Percentiles rank a stretch among this genome's conserved stretches.
Conservation (phyloP, 441 rosid species). For the Euphorbia corollata region DNA sequence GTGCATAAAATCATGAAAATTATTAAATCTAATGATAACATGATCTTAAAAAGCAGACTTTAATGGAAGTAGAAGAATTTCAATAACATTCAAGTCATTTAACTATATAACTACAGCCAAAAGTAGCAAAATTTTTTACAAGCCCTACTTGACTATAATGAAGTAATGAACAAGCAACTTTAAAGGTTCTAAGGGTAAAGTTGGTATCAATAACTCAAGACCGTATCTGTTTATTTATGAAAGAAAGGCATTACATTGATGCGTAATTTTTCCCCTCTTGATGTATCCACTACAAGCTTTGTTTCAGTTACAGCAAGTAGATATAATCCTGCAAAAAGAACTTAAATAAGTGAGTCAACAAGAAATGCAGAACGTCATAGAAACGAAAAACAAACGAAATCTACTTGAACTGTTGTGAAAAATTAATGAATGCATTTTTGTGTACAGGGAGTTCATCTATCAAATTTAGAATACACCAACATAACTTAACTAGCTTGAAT, state of each 20-base stretch:
- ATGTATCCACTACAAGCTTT: constrained; percentile 83
- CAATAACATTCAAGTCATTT: too few relatives aligned
- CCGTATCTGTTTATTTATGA: background rate
- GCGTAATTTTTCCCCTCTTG: constrained; percentile 80
- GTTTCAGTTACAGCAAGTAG: constrained; percentile 77
- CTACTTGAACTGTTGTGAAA: background rate
- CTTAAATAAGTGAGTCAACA: background rate
- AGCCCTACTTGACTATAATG: constrained; percentile 3
- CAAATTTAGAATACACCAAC: background rate
- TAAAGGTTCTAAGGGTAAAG: background rate
- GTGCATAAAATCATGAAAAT: background rate
- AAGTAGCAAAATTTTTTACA: background rate
- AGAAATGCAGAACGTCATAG: background rate
- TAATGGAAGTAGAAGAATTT: background rate
- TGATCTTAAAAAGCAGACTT: background rate
- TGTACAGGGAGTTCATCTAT: background rate
- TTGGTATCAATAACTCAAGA: background rate
- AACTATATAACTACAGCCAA: background rate
- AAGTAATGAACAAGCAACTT: background rate
- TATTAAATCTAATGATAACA: background rate
- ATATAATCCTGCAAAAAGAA: constrained; percentile 53
- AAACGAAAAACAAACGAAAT: background rate
- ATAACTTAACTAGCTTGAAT: background rate
- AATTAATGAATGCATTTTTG: background rate
- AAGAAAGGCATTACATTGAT: constrained; percentile 56